Evolutionary conservation across 2,329 filamentous ascomycete genomes (phyloP).

Genomic region (Pseudogymnoascus sp.): DNA sequence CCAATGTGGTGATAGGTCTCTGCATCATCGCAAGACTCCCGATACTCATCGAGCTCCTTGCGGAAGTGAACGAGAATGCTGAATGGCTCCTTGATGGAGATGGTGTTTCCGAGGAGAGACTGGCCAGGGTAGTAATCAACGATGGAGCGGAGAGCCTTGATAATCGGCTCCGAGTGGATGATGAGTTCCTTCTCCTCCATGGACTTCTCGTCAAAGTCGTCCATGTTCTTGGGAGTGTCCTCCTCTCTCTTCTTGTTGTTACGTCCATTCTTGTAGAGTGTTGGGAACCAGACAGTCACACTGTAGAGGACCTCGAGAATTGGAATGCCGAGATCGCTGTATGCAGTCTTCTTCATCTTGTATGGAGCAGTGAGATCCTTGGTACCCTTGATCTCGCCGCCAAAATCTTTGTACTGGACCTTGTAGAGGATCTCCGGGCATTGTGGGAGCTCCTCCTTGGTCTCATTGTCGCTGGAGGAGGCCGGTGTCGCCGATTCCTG

Average conservation of each 20-base stretch:
- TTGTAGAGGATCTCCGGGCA: constrained; percentile 21
- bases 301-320: constrained; percentile 21
- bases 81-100: constrained; percentile 30
- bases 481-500: constrained; percentile 11
- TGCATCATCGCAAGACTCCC: constrained; percentile 18
- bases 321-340: constrained; percentile 17
- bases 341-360: constrained; percentile 19
- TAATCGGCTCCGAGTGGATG: constrained; percentile 20
- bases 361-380: constrained; percentile 19
- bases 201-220: constrained; percentile 19
- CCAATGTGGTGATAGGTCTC: constrained; percentile 19
- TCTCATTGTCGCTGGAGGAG: constrained; percentile 13
- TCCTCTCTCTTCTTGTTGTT: constrained; percentile 12
- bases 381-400: constrained; percentile 19
- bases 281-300: constrained; percentile 21
- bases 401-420: constrained; percentile 20
- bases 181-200: constrained; percentile 22
- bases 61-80: constrained; percentile 30
- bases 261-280: constrained; percentile 17
- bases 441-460: constrained; percentile 15
- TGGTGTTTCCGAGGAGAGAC: constrained; percentile 18
- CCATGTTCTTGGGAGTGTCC: constrained; percentile 15
- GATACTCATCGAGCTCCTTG: constrained; percentile 20
- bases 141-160: constrained; percentile 20
- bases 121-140: constrained; percentile 21